A percentile compares a stretch with the other conserved stretches of the same genome.
Conservation (phyloP, 768 basidiomycete species). For the Podaxis sp. region DNA sequence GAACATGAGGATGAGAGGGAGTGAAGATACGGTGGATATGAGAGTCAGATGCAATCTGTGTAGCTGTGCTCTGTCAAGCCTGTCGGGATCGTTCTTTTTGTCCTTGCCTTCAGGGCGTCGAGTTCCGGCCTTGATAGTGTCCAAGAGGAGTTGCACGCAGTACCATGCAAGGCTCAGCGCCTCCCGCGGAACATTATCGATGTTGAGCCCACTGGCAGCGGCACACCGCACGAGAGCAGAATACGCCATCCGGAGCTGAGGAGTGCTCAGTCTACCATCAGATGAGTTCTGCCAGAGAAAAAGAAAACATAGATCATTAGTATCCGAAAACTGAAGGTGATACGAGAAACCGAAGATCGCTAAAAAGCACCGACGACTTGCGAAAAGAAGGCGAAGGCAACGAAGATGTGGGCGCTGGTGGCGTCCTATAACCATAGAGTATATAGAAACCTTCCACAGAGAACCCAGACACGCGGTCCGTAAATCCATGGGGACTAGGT, state of each 20-base stretch:
- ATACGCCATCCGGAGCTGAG: slow-evolving; percentile 72
- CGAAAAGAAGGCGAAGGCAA: not conserved
- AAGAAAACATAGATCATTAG: not conserved
- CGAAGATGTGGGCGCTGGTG: not conserved
- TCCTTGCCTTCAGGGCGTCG: not conserved
- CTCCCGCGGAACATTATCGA: slow-evolving; percentile 18
- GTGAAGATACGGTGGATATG: slow-evolving; percentile 59
- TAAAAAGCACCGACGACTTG: not conserved
- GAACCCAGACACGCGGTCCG: not conserved
- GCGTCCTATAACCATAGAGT: not conserved
- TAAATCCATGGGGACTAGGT: not conserved
- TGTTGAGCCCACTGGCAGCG: slow-evolving; percentile 29
- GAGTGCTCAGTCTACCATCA: slow-evolving; percentile 53
- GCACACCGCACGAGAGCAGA: slow-evolving; percentile 67
- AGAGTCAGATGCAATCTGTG: slow-evolving; percentile 64
- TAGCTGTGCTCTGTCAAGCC: slow-evolving; percentile 23
- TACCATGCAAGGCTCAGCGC: slow-evolving; percentile 58
- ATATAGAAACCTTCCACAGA: not conserved
- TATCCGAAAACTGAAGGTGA: not conserved
- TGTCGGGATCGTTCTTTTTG: not conserved
- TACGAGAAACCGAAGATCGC: not conserved
- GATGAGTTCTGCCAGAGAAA: slow-evolving; percentile 48
- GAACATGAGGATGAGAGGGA: slow-evolving; percentile 54
- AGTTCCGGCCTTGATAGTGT: slow-evolving; percentile 33
- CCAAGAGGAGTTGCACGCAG: slow-evolving; percentile 55